Percentiles rank a stretch among this genome's conserved stretches.
Conservation (phyloP, 345 rosid species). For the Dovyalis caffra region DNA sequence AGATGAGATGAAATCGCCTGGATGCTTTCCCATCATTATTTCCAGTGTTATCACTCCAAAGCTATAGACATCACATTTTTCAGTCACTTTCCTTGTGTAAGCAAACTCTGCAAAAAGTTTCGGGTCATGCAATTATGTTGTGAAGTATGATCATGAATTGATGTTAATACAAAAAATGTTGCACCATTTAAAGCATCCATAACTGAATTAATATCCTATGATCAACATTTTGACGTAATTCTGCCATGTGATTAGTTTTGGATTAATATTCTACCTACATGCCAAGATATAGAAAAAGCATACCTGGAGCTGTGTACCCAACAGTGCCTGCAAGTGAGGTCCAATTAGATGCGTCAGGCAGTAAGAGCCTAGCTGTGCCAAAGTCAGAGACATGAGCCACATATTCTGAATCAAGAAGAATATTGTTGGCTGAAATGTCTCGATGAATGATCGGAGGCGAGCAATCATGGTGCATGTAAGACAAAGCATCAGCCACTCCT, state of each 20-base stretch:
- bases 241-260: neutral
- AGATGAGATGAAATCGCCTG: slow-evolving; percentile 14
- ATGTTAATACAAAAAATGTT: no score
- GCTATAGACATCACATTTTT: slow-evolving; percentile 21
- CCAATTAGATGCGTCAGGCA: neutral
- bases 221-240: no score
- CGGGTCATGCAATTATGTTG: neutral
- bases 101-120: slow-evolving; percentile 12
- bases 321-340: slow-evolving; percentile 10
- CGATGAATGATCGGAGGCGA: slow-evolving; percentile 4
- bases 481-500: slow-evolving; percentile 8
- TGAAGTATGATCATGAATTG: neutral
- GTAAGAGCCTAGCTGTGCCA: slow-evolving; percentile 13
- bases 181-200: no score
- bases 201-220: no score
- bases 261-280: neutral
- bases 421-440: slow-evolving; percentile 18
- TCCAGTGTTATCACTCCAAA: slow-evolving; percentile 19
- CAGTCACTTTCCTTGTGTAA: neutral
- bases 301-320: slow-evolving; percentile 21
- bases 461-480: slow-evolving; percentile 24
- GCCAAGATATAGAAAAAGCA: neutral
- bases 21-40: slow-evolving; percentile 21
- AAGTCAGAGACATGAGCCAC: slow-evolving; percentile 18
- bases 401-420: slow-evolving; percentile 8